Conservation (phyloP, 352 stramenopile species). For the Phytophthora aleatoria region DNA sequence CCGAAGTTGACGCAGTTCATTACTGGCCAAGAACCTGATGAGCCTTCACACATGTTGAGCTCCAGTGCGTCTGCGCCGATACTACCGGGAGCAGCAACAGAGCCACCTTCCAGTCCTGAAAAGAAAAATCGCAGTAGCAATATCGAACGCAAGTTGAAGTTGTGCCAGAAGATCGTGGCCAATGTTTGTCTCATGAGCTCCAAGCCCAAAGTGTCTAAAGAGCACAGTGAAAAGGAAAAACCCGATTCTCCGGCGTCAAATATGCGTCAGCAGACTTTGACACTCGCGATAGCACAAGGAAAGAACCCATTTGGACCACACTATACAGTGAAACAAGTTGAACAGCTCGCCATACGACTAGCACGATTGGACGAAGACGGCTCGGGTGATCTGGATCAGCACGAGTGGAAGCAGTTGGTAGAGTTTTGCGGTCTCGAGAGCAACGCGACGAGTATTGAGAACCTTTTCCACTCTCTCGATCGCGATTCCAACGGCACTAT, state of each 20-base stretch:
- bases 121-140: conserved; percentile 37
- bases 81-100: conserved; percentile 7
- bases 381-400: conserved; percentile 56
- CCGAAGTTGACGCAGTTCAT: conserved; percentile 29
- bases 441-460: conserved; percentile 34
- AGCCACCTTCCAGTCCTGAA: conserved; percentile 8
- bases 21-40: conserved; percentile 9
- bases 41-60: conserved; percentile 15
- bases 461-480: conserved; percentile 57
- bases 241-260: conserved; percentile 11
- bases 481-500: conserved; percentile 57
- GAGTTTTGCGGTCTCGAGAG: conserved; percentile 32
- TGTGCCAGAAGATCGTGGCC: conserved; percentile 52
- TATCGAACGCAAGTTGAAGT: conserved; percentile 62
- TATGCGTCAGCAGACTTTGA: conserved; percentile 4
- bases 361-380: conserved; percentile 61
- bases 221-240: conserved; percentile 8
- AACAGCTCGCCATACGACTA: conserved; percentile 56
- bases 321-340: conserved; percentile 63
- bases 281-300: conserved; percentile 6
- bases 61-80: conserved; percentile 31
- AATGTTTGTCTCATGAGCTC: conserved; percentile 29
- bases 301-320: conserved; percentile 60
- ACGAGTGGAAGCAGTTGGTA: conserved; percentile 60
- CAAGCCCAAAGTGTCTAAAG: conserved; percentile 24